Evolutionary conservation across 192 early-diverging fungal genomes (phyloP).

Genomic region (Coemansia sp.): DNA sequence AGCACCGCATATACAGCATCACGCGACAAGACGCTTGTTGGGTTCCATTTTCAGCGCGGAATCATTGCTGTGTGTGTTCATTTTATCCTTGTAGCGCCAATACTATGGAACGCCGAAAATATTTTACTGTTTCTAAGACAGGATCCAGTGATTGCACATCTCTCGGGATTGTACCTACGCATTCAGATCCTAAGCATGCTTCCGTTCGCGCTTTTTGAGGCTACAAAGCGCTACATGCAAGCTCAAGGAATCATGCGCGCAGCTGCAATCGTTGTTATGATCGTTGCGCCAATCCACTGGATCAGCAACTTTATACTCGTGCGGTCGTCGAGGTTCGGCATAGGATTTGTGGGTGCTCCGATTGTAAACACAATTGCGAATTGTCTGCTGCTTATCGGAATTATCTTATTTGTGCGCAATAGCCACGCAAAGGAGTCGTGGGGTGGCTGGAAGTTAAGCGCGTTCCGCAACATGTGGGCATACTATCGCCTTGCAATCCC

Average conservation of each 20-base stretch:
- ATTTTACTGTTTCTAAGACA: constrained; percentile 71
- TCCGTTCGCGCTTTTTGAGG: constrained; percentile 75
- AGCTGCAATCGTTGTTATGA: constrained; percentile 63
- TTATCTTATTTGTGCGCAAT: constrained; percentile 62
- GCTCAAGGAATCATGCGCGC: constrained; percentile 85
- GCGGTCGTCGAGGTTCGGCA: constrained; percentile 57
- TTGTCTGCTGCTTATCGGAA: constrained; percentile 64
- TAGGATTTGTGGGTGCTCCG: constrained; percentile 82
- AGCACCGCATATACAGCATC: constrained; percentile 64
- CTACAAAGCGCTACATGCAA: constrained; percentile 77
- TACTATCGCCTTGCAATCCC: constrained; percentile 74
- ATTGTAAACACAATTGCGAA: constrained; percentile 70
- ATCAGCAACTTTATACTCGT: constrained; percentile 77
- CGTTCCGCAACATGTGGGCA: constrained; percentile 60
- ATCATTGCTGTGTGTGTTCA: constrained; percentile 68
- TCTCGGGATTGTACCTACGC: constrained; percentile 60
- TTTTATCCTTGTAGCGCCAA: constrained; percentile 67
- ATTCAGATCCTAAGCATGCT: constrained; percentile 69
- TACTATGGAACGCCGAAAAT: constrained; percentile 67
- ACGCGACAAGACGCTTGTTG: constrained; percentile 58
- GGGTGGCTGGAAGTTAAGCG: too few species aligned
- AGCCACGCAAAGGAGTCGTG: constrained; percentile 69
- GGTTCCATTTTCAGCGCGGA: constrained; percentile 69
- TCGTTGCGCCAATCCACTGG: constrained; percentile 70
- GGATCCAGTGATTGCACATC: constrained; percentile 63